Evolutionary conservation across 73 alveolate genomes (phyloP), one percentile per base, ranked within the genome.

Genomic region (Paramecium biaurelia): DNA sequence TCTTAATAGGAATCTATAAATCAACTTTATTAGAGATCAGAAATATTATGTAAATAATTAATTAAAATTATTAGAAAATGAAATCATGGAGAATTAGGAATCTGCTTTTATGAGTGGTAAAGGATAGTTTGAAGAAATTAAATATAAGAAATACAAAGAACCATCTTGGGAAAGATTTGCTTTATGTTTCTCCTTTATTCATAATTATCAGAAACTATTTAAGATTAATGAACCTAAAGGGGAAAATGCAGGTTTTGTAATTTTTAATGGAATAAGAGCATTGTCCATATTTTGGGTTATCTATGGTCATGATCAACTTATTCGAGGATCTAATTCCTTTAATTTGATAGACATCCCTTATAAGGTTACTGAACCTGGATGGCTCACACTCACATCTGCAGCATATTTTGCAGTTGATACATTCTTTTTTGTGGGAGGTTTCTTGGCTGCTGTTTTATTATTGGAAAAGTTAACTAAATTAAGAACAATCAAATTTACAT

Each of bases 391-490:
- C 23, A 11, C 47, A 21, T 57, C 90, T 4, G 70, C 90, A 5
- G 95, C 92, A 32, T 92, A 85, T 74, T 93, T 63, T 85, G 92
- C 96, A 5, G 96, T 93, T 1, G 96, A 93, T 47, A 47, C 87
- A 6, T 93, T 93, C 93, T 93, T 93, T 92, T 93, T 92, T 38
- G 70, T 93, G 7, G 94, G 95, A 5, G 96, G 95, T 6, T 93
- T 93, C 85, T 85, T 93, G 10, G 93, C 92, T 21, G 82, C 93
- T 24, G 92, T 89, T 42, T 59, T 93, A 58, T 76, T 85, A 63
- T 56, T 85, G 15, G 95, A 58, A 34, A 92, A 92, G 70, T 41
- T 92, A 8, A n/a, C 76, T 7, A 43, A 88, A 32, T 30, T 84
- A 15, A 92, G 79, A 15, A 23, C 47, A 5, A 76, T 37, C 72